Evolutionary conservation across 768 basidiomycete species (phyloP).

Genomic region (Lentinula boryana): DNA sequence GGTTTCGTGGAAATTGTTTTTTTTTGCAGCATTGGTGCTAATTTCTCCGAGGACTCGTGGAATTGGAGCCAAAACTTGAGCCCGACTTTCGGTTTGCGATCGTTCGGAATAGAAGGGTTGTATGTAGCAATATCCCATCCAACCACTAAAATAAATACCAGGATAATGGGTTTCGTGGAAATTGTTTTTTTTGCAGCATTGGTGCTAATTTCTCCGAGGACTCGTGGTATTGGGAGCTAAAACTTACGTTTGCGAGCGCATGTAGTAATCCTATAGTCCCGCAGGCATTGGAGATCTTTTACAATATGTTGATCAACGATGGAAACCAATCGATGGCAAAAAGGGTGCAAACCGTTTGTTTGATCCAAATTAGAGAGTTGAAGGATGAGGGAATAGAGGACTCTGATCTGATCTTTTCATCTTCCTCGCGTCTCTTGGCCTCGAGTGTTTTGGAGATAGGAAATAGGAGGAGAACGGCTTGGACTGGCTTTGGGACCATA

Average conservation of each 20-base stretch:
- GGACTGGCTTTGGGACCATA: constrained; percentile 68
- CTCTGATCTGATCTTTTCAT: constrained; percentile 41
- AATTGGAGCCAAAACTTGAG: constrained; percentile 14
- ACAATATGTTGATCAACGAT: neutral
- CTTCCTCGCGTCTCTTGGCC: constrained; percentile 51
- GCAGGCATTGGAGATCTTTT: constrained; percentile 79
- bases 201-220: no score
- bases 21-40: no score
- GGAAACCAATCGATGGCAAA: neutral
- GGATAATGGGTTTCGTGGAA: no score
- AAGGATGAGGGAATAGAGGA: constrained; percentile 48
- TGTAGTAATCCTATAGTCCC: constrained; percentile 87
- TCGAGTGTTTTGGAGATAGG: constrained; percentile 54
- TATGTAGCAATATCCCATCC: no score
- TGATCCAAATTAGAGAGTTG: constrained; percentile 67
- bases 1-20: no score
- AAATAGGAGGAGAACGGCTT: constrained; percentile 84
- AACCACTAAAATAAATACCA: no score
- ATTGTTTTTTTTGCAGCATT: no score
- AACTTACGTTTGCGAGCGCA: constrained; percentile 70
- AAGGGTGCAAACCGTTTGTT: constrained; percentile 66
- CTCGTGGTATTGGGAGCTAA: neutral
- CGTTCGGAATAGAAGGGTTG: neutral
- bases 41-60: no score
- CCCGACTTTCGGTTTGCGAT: neutral